Base-by-base conservation (phyloP, 176 grass and related monocot species). In the Poa pratensis region DNA sequence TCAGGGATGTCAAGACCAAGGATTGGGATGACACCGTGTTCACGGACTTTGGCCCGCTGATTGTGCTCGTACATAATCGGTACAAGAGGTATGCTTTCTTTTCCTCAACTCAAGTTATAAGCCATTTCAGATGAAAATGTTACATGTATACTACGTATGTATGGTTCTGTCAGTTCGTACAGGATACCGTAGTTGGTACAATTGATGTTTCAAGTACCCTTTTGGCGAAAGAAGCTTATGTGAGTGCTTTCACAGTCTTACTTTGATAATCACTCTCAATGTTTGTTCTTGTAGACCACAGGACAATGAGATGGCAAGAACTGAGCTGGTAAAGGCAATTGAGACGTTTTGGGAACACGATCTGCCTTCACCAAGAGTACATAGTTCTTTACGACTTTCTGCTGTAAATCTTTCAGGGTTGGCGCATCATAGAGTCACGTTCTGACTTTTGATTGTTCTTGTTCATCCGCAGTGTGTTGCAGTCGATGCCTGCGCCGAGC, bases 11-110 rank as follows among this genome's bases (percentile, higher is more conserved):
- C 63, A 94, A 68, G 78, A 88, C 89, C 18, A 79, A 80, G 72
- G 93, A 98, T 8, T 98, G 96, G 96, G 96, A 98, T 16, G 83
- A 88, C 10, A 89, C 89, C 1, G 96, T 98, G 75, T 98, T 95
- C 80, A 89, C 85, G 0, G 88, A 98, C 59, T 98, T 98, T 15
- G 94, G 92, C 9, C 96, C 96, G 4, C 64, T 98, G 84, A 63
- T 98, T 50, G 92, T 98, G 69, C 87, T 98, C 37, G 96, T 98
- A 17, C 93, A 98, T 81, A 88, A 98, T 52, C 81, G 96, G 72
- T 98, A 98, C 75, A 90, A 71, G 46, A 92, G 91, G 96, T 93
- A 27, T 12, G 48, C 53, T 70, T 90, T 51, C 19, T 59, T 52
- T 84, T n/a, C 9, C 40, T 40, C 19, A 82, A 49, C 42, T 77